These are phyloP conservation scores for Backusella sp. DNA, from an alignment of 192 early-diverging fungal genomes.

Conservation along the genomic window DNA sequence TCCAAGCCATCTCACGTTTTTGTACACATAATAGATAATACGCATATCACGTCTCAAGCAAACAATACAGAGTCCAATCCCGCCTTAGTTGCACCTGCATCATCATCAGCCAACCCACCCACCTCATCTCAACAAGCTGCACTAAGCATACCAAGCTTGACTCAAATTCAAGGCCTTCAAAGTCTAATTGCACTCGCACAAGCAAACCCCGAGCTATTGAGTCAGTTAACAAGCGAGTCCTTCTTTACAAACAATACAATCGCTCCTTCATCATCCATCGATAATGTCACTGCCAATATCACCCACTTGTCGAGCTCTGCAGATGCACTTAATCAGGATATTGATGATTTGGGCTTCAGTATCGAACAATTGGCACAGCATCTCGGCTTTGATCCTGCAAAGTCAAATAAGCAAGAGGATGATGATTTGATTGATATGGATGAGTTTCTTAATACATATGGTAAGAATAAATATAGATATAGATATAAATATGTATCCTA, in stretches of 20 bases:
- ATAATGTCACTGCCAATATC: not conserved
- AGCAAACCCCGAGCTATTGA: constrained; percentile 15
- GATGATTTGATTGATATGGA: constrained; percentile 35
- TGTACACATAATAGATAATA: not conserved
- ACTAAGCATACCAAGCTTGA: constrained; percentile 3
- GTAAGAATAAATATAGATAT: not conserved
- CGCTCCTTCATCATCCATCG: not conserved
- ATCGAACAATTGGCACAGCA: constrained; percentile 25
- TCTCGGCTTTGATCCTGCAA: constrained; percentile 28
- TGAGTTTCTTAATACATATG: constrained; percentile 32
- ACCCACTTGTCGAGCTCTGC: constrained; percentile 2
- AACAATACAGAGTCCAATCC: not conserved
- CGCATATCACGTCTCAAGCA: not conserved
- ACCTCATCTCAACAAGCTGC: not conserved
- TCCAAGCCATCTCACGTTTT: not conserved
- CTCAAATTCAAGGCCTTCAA: constrained; percentile 17
- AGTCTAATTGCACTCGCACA: constrained; percentile 24
- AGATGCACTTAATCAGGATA: constrained; percentile 25
- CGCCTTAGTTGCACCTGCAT: not conserved
- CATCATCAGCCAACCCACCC: not conserved
- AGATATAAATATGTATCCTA: too few relatives aligned
- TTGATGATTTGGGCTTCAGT: constrained; percentile 24
- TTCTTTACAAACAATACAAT: not conserved
- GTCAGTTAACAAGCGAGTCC: constrained; percentile 20
- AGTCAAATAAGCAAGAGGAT: not conserved